Percentiles rank a stretch among this genome's conserved stretches.
phyloP scores from a whole-genome alignment of 2,329 filamentous ascomycete genomes.

The Penicillium concentricum region DNA sequence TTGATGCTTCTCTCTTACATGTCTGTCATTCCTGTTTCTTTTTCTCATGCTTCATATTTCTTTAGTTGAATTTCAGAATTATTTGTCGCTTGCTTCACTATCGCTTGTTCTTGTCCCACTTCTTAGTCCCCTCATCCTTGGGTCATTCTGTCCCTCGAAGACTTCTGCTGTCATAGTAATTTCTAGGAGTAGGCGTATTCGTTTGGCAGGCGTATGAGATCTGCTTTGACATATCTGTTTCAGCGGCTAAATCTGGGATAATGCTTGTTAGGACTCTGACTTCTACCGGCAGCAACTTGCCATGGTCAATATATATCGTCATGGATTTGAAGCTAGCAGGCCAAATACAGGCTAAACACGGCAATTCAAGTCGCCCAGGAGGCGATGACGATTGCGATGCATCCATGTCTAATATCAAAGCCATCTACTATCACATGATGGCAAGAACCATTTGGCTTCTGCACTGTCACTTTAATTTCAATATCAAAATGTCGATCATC shows the following conservation, averaged over 20 bases:
- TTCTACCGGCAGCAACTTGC: background rate
- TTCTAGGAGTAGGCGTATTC: too few species aligned
- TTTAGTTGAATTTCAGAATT: too few species aligned
- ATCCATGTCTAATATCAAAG: background rate
- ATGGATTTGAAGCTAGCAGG: background rate
- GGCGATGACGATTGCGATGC: background rate
- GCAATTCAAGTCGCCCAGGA: too few species aligned
- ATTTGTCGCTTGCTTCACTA: background rate
- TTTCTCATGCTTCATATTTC: too few species aligned
- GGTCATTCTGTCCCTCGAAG: background rate
- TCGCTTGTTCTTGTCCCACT: too few species aligned
- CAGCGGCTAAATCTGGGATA: background rate
- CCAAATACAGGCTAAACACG: background rate
- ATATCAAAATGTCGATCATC: constrained; percentile 13
- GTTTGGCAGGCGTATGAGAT: background rate
- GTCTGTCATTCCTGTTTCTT: background rate
- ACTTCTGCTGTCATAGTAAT: background rate
- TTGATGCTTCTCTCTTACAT: background rate
- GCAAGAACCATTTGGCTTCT: background rate
- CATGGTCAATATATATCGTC: background rate
- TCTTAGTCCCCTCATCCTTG: background rate
- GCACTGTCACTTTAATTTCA: background rate
- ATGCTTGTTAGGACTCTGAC: background rate
- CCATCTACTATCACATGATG: background rate
- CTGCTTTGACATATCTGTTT: background rate